Base-by-base conservation (phyloP, 345 rosid genomes). In the Lumnitzera racemosa region DNA sequence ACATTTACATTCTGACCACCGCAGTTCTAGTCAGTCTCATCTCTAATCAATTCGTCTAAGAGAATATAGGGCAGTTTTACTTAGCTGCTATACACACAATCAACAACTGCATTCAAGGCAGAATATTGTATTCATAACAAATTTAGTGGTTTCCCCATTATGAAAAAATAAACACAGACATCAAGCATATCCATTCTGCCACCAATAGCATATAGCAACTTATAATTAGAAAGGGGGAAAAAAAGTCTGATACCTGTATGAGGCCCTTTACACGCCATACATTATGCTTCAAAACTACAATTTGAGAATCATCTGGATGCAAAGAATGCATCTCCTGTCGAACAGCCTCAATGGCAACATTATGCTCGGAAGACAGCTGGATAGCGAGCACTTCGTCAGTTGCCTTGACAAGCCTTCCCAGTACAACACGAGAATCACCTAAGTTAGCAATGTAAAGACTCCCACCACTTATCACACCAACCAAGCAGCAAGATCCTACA, bases 201-300 rank as follows among this genome's bases (percentile, higher is more conserved):
- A 36, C 9, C 43, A 36, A 36, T 36, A 4, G 43, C 43, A 36
- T 36, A 36, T 36, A 27, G 31, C 43, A 36, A 36, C 11, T 36
- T 9, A 36, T 36, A 36, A 27, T 27, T 1, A 27, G 3, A 27
- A 20, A 20, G 20, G 3, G 7, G 7, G 36, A 29, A 29, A 29
- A 29, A 9, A 4, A 36, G 5, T 36, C 43, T 9, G 11, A 36
- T 36, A 89, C 98, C 94, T 92, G 98, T 76, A 92, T 92, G 67
- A 89, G 80, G 62, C 98, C 98, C 59, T 92, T 92, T 31, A 92
- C 97, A 23, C 98, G 96, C 98, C 98, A 92, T 16, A 92, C 98
- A 49, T 89, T 92, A 65, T 89, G 97, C 51, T 87, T 92, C 51
- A 92, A 65, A 58, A 89, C 88, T 49, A 92, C 98, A 49, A 92